Percentiles rank a stretch among this genome's conserved stretches.
These are phyloP conservation scores for Zoysia matrella DNA, from an alignment of 202 grass and related monocot species.

Conservation along the genomic window DNA sequence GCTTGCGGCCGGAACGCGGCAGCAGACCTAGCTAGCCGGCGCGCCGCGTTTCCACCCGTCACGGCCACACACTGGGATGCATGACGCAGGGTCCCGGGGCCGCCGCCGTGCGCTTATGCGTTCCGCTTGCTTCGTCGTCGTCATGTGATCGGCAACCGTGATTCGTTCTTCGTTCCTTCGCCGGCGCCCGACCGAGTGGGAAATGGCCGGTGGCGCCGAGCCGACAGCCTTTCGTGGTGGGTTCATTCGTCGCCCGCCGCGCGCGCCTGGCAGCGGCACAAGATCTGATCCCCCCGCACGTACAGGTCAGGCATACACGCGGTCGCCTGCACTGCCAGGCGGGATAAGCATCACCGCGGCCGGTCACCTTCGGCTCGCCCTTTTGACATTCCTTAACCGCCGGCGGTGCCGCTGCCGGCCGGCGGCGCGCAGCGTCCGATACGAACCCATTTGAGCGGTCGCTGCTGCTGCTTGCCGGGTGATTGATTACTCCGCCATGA, in stretches of 20 bases:
- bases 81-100: background rate
- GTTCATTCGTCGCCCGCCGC: background rate
- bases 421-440: too few species aligned
- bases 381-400: constrained; percentile 15
- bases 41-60: constrained; percentile 1
- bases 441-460: too few species aligned
- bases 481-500: too few species aligned
- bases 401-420: too few species aligned
- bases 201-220: constrained; percentile 19
- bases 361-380: constrained; percentile 30
- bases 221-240: constrained; percentile 34
- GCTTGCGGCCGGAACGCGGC: too few species aligned
- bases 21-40: background rate
- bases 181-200: constrained; percentile 4
- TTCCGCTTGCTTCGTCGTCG: background rate
- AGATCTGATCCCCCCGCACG: background rate
- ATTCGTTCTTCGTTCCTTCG: background rate
- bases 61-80: background rate
- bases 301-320: constrained; percentile 3
- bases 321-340: too few species aligned
- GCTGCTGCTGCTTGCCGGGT: too few species aligned
- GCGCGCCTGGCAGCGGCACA: background rate
- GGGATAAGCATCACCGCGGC: background rate
- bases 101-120: too few species aligned
- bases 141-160: constrained; percentile 13